A percentile compares a stretch with the other conserved stretches of the same genome.
Conservation (phyloP, 768 basidiomycete species). For the Boletus edulis region DNA sequence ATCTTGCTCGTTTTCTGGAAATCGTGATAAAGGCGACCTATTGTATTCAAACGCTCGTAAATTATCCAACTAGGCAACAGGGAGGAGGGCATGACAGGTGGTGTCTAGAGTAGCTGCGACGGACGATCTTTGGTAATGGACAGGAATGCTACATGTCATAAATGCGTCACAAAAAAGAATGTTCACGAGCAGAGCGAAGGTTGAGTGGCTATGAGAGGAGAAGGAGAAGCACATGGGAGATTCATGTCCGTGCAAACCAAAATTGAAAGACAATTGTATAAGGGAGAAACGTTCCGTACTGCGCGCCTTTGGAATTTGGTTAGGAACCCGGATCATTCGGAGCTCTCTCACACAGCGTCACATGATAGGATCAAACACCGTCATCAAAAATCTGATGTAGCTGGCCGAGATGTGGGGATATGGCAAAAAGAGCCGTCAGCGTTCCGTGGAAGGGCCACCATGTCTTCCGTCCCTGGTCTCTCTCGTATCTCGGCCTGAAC, state of each 20-base stretch:
- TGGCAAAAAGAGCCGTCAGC: constrained; percentile 11
- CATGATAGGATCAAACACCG: constrained; percentile 5
- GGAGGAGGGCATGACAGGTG: not conserved
- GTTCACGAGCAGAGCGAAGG: constrained; percentile 5
- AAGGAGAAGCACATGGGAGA: constrained; percentile 2
- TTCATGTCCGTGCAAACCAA: constrained; percentile 20
- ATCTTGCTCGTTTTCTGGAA: not conserved
- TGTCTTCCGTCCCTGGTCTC: constrained; percentile 30
- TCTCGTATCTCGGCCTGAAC: constrained; percentile 36
- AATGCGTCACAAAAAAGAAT: constrained; percentile 14
- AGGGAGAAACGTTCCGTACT: not conserved
- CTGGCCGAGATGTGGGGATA: not conserved
- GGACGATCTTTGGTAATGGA: constrained; percentile 12
- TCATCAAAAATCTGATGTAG: not conserved
- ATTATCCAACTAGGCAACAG: constrained; percentile 22
- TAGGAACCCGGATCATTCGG: constrained; percentile 13
- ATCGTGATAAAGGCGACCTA: not conserved
- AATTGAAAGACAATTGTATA: no score
- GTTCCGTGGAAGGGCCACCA: constrained; percentile 28
- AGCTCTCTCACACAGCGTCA: constrained; percentile 2
- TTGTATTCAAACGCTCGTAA: constrained; percentile 6
- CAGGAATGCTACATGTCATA: constrained; percentile 21
- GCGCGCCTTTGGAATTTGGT: not conserved
- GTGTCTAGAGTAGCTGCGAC: constrained; percentile 14
- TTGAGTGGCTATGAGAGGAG: constrained; percentile 11